phyloP scores from a whole-genome alignment of 106 monocot species.

The Alisma plantagoaquatica region DNA sequence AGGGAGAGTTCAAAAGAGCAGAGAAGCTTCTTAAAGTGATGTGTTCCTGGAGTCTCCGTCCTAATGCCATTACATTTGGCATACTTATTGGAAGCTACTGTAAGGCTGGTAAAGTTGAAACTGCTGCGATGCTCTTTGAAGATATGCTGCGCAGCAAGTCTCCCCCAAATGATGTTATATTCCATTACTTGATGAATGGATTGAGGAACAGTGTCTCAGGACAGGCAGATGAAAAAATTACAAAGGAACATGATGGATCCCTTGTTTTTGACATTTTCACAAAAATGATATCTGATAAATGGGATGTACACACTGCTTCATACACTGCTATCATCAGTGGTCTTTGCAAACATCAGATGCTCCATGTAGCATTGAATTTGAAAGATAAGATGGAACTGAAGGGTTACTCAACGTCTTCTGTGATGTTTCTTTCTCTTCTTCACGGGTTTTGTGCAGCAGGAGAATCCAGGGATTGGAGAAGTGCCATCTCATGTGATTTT shows the following conservation, averaged over 20 bases:
- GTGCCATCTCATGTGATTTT: slow-evolving; percentile 32
- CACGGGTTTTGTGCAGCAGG: slow-evolving; percentile 48
- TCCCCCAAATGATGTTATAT: too few relatives aligned
- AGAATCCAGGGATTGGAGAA: slow-evolving; percentile 36
- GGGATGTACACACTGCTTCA: slow-evolving; percentile 39
- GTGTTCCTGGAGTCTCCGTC: too few relatives aligned
- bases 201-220: slow-evolving; percentile 33
- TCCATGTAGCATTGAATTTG: slow-evolving; percentile 40
- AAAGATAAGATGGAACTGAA: slow-evolving; percentile 47
- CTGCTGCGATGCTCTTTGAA: too few relatives aligned
- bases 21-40: too few relatives aligned
- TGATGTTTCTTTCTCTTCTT: slow-evolving; percentile 53
- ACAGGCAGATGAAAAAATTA: slow-evolving; percentile 45
- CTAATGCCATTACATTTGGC: too few relatives aligned
- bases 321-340: slow-evolving; percentile 54
- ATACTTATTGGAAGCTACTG: too few relatives aligned
- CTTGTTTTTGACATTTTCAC: slow-evolving; percentile 26
- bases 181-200: too few relatives aligned
- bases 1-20: too few relatives aligned
- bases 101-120: too few relatives aligned
- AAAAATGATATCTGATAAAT: slow-evolving; percentile 42
- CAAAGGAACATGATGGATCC: slow-evolving; percentile 12
- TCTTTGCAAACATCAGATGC: slow-evolving; percentile 64
- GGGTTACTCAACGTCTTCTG: slow-evolving; percentile 29
- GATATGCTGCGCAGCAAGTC: too few relatives aligned